Conservation (phyloP, 2,329 filamentous ascomycete species). For the Ustilaginoidea virens region DNA sequence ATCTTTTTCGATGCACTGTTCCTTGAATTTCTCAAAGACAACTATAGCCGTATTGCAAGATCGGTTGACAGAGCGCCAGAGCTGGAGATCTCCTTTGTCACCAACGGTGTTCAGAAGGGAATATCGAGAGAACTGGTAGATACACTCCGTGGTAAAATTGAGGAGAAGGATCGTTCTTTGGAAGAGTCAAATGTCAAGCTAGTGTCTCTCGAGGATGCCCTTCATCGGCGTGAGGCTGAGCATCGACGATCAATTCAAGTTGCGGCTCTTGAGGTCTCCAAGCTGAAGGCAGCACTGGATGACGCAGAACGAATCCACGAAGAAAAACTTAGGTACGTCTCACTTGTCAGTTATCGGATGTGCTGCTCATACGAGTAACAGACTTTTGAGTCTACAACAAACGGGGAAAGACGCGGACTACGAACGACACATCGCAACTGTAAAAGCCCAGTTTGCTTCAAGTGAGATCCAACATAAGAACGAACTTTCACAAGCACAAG, state of each 20-base stretch:
- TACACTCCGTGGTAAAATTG: constrained; percentile 60
- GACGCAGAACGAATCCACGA: constrained; percentile 12
- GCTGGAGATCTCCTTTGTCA: constrained; percentile 66
- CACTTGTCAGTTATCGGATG: neutral
- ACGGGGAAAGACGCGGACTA: constrained; percentile 9
- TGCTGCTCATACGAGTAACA: constrained; percentile 2
- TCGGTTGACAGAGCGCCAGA: constrained; percentile 85
- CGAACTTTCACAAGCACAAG: constrained; percentile 29
- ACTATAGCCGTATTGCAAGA: constrained; percentile 71
- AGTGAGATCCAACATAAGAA: constrained; percentile 16
- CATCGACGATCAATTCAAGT: constrained; percentile 51
- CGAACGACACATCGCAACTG: constrained; percentile 8
- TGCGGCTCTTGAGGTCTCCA: constrained; percentile 12
- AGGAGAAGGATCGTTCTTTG: constrained; percentile 47
- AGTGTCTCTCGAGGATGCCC: constrained; percentile 31
- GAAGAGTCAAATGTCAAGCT: constrained; percentile 30
- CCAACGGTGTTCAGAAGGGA: constrained; percentile 70
- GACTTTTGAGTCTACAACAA: constrained; percentile 12
- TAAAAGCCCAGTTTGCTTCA: constrained; percentile 7
- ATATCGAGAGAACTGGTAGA: constrained; percentile 92
- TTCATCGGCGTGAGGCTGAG: constrained; percentile 61
- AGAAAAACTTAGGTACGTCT: constrained; percentile 36
- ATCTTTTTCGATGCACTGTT: constrained; percentile 79
- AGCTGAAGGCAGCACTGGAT: constrained; percentile 16
- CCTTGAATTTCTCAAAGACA: constrained; percentile 90